Evolutionary conservation across 768 basidiomycete genomes (phyloP).

Genomic region (Lentinula sp.): DNA sequence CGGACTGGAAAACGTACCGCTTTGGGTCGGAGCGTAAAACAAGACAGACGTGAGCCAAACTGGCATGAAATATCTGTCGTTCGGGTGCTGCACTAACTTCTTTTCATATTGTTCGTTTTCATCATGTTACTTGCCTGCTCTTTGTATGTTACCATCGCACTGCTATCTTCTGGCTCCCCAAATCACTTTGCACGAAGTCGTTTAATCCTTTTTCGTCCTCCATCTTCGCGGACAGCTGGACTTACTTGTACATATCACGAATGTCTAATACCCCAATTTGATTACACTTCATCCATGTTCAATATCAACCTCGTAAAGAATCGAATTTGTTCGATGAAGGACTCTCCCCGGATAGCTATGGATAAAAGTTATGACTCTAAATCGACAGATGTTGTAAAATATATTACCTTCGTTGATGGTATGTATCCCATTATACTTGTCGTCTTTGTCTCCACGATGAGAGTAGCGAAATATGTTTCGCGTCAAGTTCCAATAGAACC

Average conservation of each 20-base stretch:
- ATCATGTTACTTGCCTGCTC: no score
- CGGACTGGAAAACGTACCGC: neutral
- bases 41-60: no score
- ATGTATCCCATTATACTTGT: constrained; percentile 25
- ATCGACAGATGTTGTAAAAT: no score
- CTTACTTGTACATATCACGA: neutral
- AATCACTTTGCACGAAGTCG: neutral
- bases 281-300: constrained; percentile 26
- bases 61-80: no score
- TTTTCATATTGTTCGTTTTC: no score
- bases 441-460: constrained; percentile 18
- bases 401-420: constrained; percentile 45
- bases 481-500: constrained; percentile 26
- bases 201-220: neutral
- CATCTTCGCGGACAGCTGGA: neutral
- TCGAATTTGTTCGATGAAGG: constrained; percentile 29
- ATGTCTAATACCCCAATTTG: neutral
- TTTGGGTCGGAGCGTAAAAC: no score
- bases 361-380: no score
- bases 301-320: constrained; percentile 36
- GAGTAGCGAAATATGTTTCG: constrained; percentile 42
- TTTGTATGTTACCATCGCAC: no score
- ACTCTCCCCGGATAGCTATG: constrained; percentile 20
- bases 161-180: no score
- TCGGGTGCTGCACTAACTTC: no score